Base-by-base conservation (phyloP, 1,139 yeast genomes). In the Yamadazyma triangularis region DNA sequence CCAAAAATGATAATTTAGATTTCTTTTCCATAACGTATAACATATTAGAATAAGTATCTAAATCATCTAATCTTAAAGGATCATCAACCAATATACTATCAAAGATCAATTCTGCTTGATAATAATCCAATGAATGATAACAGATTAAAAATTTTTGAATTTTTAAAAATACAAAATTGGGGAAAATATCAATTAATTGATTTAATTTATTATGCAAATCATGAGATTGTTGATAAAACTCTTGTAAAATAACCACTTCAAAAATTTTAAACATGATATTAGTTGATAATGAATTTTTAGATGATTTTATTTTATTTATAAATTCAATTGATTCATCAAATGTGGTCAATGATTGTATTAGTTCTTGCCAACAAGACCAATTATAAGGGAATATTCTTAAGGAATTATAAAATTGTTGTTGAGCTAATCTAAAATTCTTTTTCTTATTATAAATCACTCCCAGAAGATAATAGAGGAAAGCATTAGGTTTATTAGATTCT, bases 281-380 rank as follows among this genome's bases (percentile, higher is more conserved):
- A 7, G 42, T 37, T 1, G 56, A 38, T 3, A 62, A 42, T 2
- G 46, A 34, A 4, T 47, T 33, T 28, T 54, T 51, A 2, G 55
- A 31, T 2, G 48, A 27, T 28, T 53, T 57, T 15, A 77, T 49
- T 33, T 61, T 60, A 27, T 59, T 60, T 4, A 78, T 49, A 15
- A 80, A 58, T 5, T 55, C 52, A 9, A 67, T 37, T 0, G 86
- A 83, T 33, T 82, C 86, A 39, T 82, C 87, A 31, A 78, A 66
- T 16, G 79, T 70, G 4, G 73, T 60, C 13, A 88, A 56, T 31
- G 93, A 79, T 3, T 77, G 64, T 10, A 82, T 63, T 23, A 91
- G 63, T 49, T 91, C 97, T 39, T 73, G 72, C 97, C 97, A 93
- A 36, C 94, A 85, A 33, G 91, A 77, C 97, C 97, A 91, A 48